Percentiles rank a stretch among this genome's conserved stretches.
phyloP scores from a whole-genome alignment of 768 basidiomycete genomes.

The Leccinellum rugosiceps region DNA sequence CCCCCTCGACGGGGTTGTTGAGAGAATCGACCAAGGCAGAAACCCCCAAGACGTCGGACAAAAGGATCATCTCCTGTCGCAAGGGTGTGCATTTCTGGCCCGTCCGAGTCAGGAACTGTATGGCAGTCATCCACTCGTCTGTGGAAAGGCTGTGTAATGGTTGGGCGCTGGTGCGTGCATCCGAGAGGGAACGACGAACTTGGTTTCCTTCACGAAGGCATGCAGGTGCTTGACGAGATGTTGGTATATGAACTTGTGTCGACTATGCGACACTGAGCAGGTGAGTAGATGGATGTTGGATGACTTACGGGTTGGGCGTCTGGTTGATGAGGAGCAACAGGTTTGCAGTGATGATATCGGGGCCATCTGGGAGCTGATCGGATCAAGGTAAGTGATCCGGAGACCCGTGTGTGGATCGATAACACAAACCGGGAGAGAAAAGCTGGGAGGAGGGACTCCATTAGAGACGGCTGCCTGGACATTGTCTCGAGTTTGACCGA shows the following conservation, averaged over 20 bases:
- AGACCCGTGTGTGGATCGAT: not conserved
- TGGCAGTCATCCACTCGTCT: conserved; percentile 82
- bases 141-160: conserved; percentile 53
- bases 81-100: conserved; percentile 73
- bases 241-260: conserved; percentile 46
- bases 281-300: not conserved
- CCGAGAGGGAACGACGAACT: conserved; percentile 31
- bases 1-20: conserved; percentile 62
- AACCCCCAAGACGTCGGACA: conserved; percentile 80
- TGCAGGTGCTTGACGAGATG: conserved; percentile 67
- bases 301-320: conserved; percentile 38
- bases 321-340: conserved; percentile 38
- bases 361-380: conserved; percentile 43
- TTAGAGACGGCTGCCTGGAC: conserved; percentile 36
- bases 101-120: conserved; percentile 72
- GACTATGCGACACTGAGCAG: conserved; percentile 22
- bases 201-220: conserved; percentile 68
- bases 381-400: conserved; percentile 1
- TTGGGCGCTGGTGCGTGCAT: not conserved
- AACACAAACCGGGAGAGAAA: conserved; percentile 39
- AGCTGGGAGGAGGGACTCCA: conserved; percentile 36
- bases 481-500: conserved; percentile 2
- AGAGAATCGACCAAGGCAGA: conserved; percentile 73
- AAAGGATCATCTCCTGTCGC: conserved; percentile 77
- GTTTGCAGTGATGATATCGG: conserved; percentile 51